phyloP scores from a whole-genome alignment of 352 stramenopile genomes.

The Phytophthora cajani region DNA sequence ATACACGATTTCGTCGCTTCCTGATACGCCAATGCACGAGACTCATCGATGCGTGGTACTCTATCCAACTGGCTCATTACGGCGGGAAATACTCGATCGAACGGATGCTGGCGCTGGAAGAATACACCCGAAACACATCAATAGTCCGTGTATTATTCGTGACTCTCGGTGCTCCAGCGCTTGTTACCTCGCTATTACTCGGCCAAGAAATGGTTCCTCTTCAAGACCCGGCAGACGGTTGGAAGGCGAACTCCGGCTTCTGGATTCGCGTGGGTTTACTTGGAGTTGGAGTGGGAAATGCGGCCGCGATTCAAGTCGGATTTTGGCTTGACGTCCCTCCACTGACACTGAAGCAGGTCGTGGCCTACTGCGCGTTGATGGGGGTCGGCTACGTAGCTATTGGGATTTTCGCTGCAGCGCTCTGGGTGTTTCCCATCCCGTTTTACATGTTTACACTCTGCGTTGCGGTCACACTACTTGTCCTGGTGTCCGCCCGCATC shows the following conservation, averaged over 20 bases:
- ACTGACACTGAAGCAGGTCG: conserved; percentile 8
- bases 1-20: background rate
- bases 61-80: conserved; percentile 16
- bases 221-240: conserved; percentile 5
- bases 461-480: background rate
- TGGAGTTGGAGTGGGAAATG: conserved; percentile 5
- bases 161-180: background rate
- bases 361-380: background rate
- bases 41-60: conserved; percentile 7
- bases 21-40: background rate
- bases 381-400: background rate
- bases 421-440: conserved; percentile 20
- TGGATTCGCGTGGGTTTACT: conserved; percentile 9
- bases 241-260: conserved; percentile 17
- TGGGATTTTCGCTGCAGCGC: background rate
- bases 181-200: conserved; percentile 6
- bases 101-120: conserved; percentile 24
- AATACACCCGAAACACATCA: conserved; percentile 18
- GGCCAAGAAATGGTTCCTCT: conserved; percentile 21
- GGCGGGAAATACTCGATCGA: conserved; percentile 26
- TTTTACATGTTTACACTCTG: conserved; percentile 13
- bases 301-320: conserved; percentile 1
- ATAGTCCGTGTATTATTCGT: conserved; percentile 12
- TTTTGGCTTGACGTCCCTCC: conserved; percentile 11
- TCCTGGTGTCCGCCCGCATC: background rate